phyloP scores from a whole-genome alignment of 140 eudicot genomes.

The Artemisia princeps region DNA sequence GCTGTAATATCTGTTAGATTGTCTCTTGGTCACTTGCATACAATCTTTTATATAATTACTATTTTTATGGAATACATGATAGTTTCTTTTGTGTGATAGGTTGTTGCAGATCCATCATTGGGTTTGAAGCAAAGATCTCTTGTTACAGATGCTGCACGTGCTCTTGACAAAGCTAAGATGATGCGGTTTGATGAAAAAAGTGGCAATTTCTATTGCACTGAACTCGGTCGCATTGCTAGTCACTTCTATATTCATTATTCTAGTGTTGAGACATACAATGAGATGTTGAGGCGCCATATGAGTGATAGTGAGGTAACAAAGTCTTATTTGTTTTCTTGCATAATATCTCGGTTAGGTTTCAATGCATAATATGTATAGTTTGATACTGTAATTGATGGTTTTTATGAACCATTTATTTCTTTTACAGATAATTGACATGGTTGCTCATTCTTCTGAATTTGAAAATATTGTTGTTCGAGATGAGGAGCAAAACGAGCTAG shows the following conservation, averaged over 20 bases:
- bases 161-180: slow-evolving; percentile 98
- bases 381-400: slow-evolving; percentile 6
- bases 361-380: slow-evolving; percentile 2
- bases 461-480: slow-evolving; percentile 95
- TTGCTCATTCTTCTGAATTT: slow-evolving; percentile 95
- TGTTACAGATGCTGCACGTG: slow-evolving; percentile 92
- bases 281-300: slow-evolving; percentile 90
- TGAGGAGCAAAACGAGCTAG: slow-evolving; percentile 92
- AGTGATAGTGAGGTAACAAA: slow-evolving; percentile 80
- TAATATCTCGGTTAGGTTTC: background rate
- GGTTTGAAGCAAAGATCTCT: slow-evolving; percentile 87
- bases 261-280: slow-evolving; percentile 97
- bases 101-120: slow-evolving; percentile 88
- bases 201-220: slow-evolving; percentile 92
- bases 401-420: slow-evolving; percentile 7
- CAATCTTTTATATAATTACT: background rate
- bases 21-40: background rate
- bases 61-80: slow-evolving; percentile 10
- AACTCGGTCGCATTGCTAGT: slow-evolving; percentile 99
- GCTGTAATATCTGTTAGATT: background rate
- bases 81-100: slow-evolving; percentile 39
- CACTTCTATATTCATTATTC: slow-evolving; percentile 94
- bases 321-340: slow-evolving; percentile 11
- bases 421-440: slow-evolving; percentile 90
- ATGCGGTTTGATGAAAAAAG: slow-evolving; percentile 99